Evolutionary conservation across 495 filamentous ascomycete genomes (phyloP), one percentile per base, ranked within the genome.

Genomic region (Penicillium egyptiacum): DNA sequence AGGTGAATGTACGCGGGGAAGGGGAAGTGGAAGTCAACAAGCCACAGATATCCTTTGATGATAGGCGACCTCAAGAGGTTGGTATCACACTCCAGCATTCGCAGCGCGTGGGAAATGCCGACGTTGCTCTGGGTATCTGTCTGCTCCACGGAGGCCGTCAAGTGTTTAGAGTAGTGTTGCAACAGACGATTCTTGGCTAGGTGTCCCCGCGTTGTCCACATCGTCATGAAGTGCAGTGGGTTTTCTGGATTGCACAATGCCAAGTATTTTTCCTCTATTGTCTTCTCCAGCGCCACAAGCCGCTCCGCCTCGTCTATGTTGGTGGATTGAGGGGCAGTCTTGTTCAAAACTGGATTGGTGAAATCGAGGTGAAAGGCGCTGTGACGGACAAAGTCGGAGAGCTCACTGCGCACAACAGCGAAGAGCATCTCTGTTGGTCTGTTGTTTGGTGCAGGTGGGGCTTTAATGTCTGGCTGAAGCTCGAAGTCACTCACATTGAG

Each of bases 401-500:
- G 35, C 35, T 39, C 35, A 1, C 35, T 39, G 35, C 16, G 16
- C 16, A 39, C 35, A 39, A 39, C 16, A 17, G 35, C 35, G 1
- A 48, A 48, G 0, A 28, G 20, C 68, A 72, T 72, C 26, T 67
- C 65, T 0, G 70, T 71, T 2, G 55, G 40, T 0, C 66, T 62
- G 4, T 9, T 43, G 16, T 31, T 56, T 2, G 50, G 8, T 9
- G n/a, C 5, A 9, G 75, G 75, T 0, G 55, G 49, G 0, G 67
- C 48, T 6, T 49, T 50, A 44, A 70, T 66, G 5, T 65, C 49
- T 2, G 63, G 70, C 16, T 72, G 45, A 1, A 78, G 54, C 17
- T 76, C 74, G 4, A 56, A 56, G 51, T 78, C 75, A 16, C 76
- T 70, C 9, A 77, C 59, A 28, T 77, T 78, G 0, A 73, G 58